Percentiles rank a stretch among this genome's conserved stretches.
Evolutionary conservation across 495 filamentous ascomycete species (phyloP).

Genomic region (Penicillium bialowiezense): DNA sequence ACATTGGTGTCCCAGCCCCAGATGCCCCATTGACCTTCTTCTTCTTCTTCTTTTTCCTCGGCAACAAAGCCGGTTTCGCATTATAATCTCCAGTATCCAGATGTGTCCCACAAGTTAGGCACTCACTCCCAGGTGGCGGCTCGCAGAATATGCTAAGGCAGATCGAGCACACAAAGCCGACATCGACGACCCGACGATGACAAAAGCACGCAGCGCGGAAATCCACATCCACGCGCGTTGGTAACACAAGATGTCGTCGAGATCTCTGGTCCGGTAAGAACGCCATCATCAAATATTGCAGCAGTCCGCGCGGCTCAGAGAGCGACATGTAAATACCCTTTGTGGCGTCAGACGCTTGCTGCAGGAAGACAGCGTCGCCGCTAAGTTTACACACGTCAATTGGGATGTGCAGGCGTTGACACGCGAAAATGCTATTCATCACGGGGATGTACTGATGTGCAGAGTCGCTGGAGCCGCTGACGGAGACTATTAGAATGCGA

Average conservation of each 20-base stretch:
- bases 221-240: constrained; percentile 84
- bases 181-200: constrained; percentile 84
- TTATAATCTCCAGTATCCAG: constrained; percentile 74
- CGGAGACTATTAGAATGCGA: constrained; percentile 84
- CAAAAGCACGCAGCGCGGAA: constrained; percentile 98
- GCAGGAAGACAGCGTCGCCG: constrained; percentile 86
- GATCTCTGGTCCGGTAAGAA: constrained; percentile 75
- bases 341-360: constrained; percentile 91
- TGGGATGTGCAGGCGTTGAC: constrained; percentile 75
- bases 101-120: constrained; percentile 87
- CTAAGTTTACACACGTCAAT: constrained; percentile 87
- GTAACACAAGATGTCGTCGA: constrained; percentile 64
- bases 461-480: constrained; percentile 78
- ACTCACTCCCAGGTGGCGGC: constrained; percentile 63
- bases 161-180: constrained; percentile 92
- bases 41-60: constrained; percentile 72
- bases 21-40: constrained; percentile 46
- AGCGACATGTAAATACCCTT: constrained; percentile 80
- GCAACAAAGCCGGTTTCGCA: constrained; percentile 69
- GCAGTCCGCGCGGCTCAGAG: constrained; percentile 60
- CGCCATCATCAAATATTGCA: constrained; percentile 96
- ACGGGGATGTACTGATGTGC: constrained; percentile 93
- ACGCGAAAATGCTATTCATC: constrained; percentile 97
- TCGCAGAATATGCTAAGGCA: constrained; percentile 84
- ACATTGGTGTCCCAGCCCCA: constrained; percentile 38